phyloP scores from a whole-genome alignment of 2,329 filamentous ascomycete genomes.

The Epichloe glyceriae region DNA sequence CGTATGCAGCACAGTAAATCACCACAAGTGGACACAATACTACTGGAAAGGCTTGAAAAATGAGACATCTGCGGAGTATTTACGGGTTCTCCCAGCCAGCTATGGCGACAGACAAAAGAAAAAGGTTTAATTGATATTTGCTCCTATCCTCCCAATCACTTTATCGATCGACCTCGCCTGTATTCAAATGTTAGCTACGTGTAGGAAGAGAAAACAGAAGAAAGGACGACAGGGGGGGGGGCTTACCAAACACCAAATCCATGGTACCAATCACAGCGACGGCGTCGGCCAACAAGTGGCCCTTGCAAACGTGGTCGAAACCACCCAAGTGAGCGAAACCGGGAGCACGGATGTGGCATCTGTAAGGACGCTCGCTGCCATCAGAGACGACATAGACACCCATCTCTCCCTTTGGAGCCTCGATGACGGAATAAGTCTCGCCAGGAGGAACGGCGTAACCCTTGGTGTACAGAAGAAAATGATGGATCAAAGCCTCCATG shows the following conservation, averaged over 20 bases:
- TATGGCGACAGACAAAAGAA: slow-evolving; percentile 27
- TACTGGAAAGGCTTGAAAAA: not conserved
- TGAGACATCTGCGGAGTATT: slow-evolving; percentile 21
- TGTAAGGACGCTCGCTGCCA: slow-evolving; percentile 89
- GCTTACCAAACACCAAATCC: slow-evolving; percentile 77
- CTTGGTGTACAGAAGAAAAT: slow-evolving; percentile 98
- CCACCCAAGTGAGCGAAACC: slow-evolving; percentile 91
- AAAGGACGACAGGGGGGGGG: not conserved
- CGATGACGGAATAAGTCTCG: slow-evolving; percentile 95
- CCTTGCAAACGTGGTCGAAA: slow-evolving; percentile 86
- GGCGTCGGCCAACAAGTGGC: slow-evolving; percentile 88
- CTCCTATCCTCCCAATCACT: slow-evolving; percentile 12
- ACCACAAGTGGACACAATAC: too few species aligned
- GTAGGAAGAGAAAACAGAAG: not conserved
- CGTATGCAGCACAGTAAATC: too few species aligned
- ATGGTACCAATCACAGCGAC: slow-evolving; percentile 90
- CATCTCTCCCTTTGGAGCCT: slow-evolving; percentile 99
- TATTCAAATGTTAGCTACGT: not conserved
- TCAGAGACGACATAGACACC: slow-evolving; percentile 93
- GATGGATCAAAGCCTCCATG: slow-evolving; percentile 99
- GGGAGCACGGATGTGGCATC: slow-evolving; percentile 93
- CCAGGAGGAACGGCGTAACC: slow-evolving; percentile 93
- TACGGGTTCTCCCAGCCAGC: slow-evolving; percentile 22
- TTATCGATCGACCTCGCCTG: slow-evolving; percentile 51
- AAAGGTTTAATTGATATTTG: slow-evolving; percentile 17